Evolutionary conservation across 345 rosid species (phyloP).

Genomic region (Noccaea bulbosa): DNA sequence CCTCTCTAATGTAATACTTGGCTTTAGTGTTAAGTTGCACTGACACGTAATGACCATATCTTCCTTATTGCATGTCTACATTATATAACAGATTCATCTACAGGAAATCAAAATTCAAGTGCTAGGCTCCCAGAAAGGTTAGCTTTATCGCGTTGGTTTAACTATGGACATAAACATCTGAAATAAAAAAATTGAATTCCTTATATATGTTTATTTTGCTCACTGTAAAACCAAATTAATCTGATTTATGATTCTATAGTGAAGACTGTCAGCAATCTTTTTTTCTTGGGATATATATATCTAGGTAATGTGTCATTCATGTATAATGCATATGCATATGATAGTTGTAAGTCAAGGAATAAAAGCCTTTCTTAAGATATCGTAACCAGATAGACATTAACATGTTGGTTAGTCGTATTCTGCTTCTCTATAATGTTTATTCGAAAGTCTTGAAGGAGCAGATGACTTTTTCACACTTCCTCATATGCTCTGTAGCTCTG

Average conservation of each 20-base stretch:
- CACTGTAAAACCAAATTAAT: neutral
- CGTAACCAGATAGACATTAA: neutral
- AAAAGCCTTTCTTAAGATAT: slow-evolving; percentile 2
- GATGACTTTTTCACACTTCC: neutral
- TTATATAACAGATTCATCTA: slow-evolving; percentile 62
- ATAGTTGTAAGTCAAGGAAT: slow-evolving; percentile 21
- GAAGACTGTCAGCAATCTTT: slow-evolving; percentile 14
- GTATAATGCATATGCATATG: neutral
- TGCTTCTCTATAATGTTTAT: neutral
- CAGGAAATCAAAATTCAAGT: slow-evolving; percentile 68
- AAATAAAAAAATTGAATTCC: slow-evolving; percentile 1
- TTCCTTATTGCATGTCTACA: slow-evolving; percentile 1
- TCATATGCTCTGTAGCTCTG: neutral
- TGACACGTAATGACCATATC: neutral
- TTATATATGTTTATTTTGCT: slow-evolving; percentile 5
- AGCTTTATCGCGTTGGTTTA: slow-evolving; percentile 33
- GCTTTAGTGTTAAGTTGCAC: neutral
- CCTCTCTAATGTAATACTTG: slow-evolving; percentile 18
- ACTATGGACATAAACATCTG: slow-evolving; percentile 16
- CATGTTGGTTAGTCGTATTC: neutral
- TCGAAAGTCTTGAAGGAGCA: neutral
- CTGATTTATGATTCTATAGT: neutral
- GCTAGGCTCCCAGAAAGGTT: slow-evolving; percentile 97
- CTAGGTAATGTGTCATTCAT: slow-evolving; percentile 16
- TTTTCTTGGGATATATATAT: slow-evolving; percentile 12